phyloP scores from a whole-genome alignment of 257 asterid species.

The Nyctanthes arbortristis region DNA sequence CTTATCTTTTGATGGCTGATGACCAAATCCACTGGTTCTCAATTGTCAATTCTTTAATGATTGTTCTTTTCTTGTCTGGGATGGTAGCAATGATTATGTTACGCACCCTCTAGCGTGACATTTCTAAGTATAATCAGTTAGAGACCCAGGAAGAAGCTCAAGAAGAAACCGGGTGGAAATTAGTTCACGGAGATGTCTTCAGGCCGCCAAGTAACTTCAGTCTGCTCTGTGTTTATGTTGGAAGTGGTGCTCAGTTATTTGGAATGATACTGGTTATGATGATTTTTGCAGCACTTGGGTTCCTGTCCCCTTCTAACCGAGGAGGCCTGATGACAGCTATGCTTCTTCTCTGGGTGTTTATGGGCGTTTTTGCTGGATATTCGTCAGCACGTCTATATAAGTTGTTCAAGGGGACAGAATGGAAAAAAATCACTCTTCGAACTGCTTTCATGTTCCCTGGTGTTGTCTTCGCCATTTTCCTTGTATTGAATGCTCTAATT shows the following conservation, averaged over 20 bases:
- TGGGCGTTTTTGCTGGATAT: conserved; percentile 88
- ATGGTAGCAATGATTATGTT: conserved; percentile 96
- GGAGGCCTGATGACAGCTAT: conserved; percentile 93
- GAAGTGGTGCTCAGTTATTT: conserved; percentile 76
- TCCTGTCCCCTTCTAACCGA: conserved; percentile 88
- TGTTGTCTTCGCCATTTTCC: conserved; percentile 58
- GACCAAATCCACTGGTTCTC: conserved; percentile 97
- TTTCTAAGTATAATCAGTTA: conserved; percentile 79
- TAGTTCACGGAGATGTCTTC: conserved; percentile 90
- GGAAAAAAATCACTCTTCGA: conserved; percentile 81
- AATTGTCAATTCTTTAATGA: conserved; percentile 80
- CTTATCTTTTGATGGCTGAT: conserved; percentile 83
- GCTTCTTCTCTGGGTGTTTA: conserved; percentile 90
- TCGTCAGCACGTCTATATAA: conserved; percentile 84
- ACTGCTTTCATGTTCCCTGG: conserved; percentile 85
- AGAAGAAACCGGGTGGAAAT: conserved; percentile 93
- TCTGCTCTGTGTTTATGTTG: conserved; percentile 74
- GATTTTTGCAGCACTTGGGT: conserved; percentile 80
- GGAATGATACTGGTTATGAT: conserved; percentile 83
- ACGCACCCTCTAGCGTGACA: conserved; percentile 83
- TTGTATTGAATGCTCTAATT: too few relatives aligned
- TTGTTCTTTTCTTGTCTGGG: conserved; percentile 85
- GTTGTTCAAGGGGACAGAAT: conserved; percentile 84
- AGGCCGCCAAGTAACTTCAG: conserved; percentile 80
- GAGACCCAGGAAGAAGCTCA: conserved; percentile 96